Base-by-base conservation (phyloP, 1,284 basidiomycete genomes). In the Ganoderma leucocontextum region DNA sequence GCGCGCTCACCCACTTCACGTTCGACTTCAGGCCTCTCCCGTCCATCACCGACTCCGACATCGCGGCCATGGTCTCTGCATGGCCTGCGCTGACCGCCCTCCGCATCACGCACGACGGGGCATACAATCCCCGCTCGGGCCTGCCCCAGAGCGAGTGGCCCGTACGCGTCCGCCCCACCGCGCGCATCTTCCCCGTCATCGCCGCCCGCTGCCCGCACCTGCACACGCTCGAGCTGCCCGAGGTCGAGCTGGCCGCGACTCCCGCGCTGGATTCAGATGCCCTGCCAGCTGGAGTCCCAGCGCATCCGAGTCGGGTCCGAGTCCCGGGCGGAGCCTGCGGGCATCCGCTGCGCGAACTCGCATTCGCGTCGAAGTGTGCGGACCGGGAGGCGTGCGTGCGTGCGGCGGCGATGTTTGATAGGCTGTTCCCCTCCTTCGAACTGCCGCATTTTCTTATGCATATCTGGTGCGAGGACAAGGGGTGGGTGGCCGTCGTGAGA, bases 61-160 rank as follows among this genome's bases (percentile, higher is more conserved):
- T 65, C 12, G 36, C 19, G 4, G 8, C n/a, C 33, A 65, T 65
- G 47, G 38, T 65, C 47, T 19, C 39, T 8, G 64, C 64, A 3
- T 65, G 64, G 64, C 64, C 59, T 10, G 2, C 29, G 2, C 64
- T 65, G 6, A 55, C 47, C 47, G 38, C 22, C 2, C 59, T 65
- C 25, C 59, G 39, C 49, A 53, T 65, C 35, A 38, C 47, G 4
- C 19, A 10, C 9, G 17, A 49, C 22, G n/a, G n/a, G n/a, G n/a
- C n/a, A n/a, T 9, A 12, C 36, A n/a, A n/a, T n/a, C n/a, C n/a
- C n/a, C n/a, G n/a, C n/a, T n/a, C n/a, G n/a, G n/a, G n/a, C n/a
- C n/a, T n/a, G n/a, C n/a, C n/a, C n/a, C 38, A 2, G 1, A 2
- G 5, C n/a, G n/a, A n/a, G n/a, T n/a, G n/a, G n/a, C n/a, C n/a